phyloP scores from a whole-genome alignment of 2,329 filamentous ascomycete species.

The Nectriaceae sp. region DNA sequence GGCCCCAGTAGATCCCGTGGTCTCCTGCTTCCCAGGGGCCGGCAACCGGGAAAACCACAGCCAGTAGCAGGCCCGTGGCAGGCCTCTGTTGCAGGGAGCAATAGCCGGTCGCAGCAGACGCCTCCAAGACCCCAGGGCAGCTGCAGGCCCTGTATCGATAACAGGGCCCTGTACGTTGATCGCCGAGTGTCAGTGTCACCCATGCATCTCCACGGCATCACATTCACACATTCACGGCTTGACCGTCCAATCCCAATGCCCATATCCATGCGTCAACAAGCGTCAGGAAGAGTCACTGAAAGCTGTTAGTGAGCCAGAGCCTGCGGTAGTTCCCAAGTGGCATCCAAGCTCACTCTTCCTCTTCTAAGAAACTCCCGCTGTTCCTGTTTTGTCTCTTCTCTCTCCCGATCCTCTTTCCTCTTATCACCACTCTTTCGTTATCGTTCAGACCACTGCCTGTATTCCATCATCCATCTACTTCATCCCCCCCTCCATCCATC shows the following conservation, averaged over 20 bases:
- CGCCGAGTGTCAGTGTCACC: not conserved
- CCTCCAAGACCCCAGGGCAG: not conserved
- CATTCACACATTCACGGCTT: no score
- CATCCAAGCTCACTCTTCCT: not conserved
- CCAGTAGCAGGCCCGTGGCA: no score
- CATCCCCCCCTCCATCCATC: constrained; percentile 5
- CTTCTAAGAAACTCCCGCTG: not conserved
- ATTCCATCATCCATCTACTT: not conserved
- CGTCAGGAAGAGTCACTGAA: not conserved
- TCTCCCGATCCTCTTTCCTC: not conserved
- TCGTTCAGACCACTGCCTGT: not conserved
- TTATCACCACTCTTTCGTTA: not conserved
- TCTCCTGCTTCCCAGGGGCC: no score
- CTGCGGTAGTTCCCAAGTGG: not conserved
- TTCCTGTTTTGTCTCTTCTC: not conserved
- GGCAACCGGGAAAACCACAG: no score
- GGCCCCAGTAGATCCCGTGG: no score
- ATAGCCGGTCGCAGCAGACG: not conserved
- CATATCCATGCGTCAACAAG: not conserved
- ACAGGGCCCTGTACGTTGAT: not conserved
- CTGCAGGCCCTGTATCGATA: not conserved
- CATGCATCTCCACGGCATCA: not conserved
- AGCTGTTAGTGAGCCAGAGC: not conserved
- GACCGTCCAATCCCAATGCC: not conserved
- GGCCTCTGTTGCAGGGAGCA: no score